Percentiles rank a stretch among this genome's conserved stretches.
phyloP scores from a whole-genome alignment of 116 monocot species.

The Trichopus zeylanicus region DNA sequence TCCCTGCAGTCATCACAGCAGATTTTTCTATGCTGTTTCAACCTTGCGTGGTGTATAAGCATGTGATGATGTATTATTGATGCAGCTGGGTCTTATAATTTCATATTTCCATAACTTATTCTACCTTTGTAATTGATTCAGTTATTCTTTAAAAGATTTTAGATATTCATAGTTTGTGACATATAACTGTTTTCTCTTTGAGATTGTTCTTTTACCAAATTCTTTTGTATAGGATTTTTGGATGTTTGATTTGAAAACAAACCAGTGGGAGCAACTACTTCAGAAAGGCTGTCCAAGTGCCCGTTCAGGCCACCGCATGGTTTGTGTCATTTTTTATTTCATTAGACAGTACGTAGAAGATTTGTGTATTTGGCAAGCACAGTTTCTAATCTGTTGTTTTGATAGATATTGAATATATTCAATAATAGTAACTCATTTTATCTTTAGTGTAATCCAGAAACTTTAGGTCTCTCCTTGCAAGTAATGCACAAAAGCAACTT shows the following conservation, averaged over 20 bases:
- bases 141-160: not conserved
- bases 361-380: not conserved
- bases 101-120: not conserved
- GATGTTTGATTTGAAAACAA: constrained; percentile 88
- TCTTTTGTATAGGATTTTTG: constrained; percentile 68
- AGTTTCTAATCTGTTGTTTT: not conserved
- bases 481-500: no score
- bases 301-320: constrained; percentile 96
- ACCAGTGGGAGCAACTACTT: constrained; percentile 93
- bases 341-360: no score
- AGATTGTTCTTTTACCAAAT: constrained; percentile 7
- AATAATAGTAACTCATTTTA: no score
- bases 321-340: constrained; percentile 16
- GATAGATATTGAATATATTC: no score
- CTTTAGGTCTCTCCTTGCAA: no score
- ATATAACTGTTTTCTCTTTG: not conserved
- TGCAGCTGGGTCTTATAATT: no score
- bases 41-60: no score
- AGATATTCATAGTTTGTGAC: not conserved
- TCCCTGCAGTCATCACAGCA: no score
- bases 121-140: not conserved
- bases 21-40: no score
- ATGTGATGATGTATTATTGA: no score
- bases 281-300: constrained; percentile 87
- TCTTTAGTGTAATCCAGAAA: no score